Conservation (phyloP, 2,329 filamentous ascomycete genomes). For the Lecanicillium sp. region DNA sequence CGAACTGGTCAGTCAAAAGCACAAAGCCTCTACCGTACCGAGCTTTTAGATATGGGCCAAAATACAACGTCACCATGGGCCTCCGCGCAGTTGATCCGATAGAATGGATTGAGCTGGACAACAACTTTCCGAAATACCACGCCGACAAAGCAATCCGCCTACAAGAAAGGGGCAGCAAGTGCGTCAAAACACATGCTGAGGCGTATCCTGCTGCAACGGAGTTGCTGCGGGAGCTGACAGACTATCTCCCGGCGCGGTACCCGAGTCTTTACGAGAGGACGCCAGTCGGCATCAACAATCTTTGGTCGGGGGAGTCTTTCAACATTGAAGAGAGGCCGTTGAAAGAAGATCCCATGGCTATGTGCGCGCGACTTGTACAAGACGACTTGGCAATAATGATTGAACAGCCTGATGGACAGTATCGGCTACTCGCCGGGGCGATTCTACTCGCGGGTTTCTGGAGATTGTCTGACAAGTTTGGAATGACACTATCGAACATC, state of each 20-base stretch:
- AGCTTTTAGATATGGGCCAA: constrained; percentile 70
- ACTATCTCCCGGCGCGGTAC: constrained; percentile 69
- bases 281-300: constrained; percentile 58
- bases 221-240: constrained; percentile 63
- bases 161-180: constrained; percentile 55
- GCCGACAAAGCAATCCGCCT: constrained; percentile 64
- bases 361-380: constrained; percentile 64
- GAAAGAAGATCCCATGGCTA: constrained; percentile 70
- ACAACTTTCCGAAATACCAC: constrained; percentile 67
- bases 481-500: constrained; percentile 72
- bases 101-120: constrained; percentile 82
- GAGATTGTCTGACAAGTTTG: constrained; percentile 72
- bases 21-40: constrained; percentile 71
- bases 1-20: constrained; percentile 58
- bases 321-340: constrained; percentile 58
- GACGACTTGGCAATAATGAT: constrained; percentile 83
- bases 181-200: constrained; percentile 60
- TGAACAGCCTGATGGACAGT: constrained; percentile 66
- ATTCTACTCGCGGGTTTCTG: constrained; percentile 78
- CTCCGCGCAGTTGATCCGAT: constrained; percentile 61
- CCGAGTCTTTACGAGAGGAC: constrained; percentile 62
- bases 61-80: constrained; percentile 72
- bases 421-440: constrained; percentile 70
- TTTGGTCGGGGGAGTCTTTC: constrained; percentile 64
- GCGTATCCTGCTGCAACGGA: constrained; percentile 68